Evolutionary conservation across 176 grass and related monocot species (phyloP).

Genomic region (Cymbopogon citratus): DNA sequence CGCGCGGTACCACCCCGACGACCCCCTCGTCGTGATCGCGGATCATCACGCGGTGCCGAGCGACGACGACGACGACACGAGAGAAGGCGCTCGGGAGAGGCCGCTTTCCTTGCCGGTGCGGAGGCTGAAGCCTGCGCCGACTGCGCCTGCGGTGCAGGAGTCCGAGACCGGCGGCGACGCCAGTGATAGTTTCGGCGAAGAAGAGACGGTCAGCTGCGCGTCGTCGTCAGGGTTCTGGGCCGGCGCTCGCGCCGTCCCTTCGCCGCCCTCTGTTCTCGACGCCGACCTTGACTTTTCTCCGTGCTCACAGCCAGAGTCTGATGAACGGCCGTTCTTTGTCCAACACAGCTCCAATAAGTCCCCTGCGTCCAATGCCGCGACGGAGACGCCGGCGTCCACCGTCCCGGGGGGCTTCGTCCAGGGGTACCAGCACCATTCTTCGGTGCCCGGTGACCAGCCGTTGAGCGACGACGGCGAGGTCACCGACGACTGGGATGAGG

Average conservation of each 20-base stretch:
- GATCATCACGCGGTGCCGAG: slow-evolving; percentile 18
- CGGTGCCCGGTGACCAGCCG: neutral
- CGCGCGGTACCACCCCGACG: slow-evolving; percentile 46
- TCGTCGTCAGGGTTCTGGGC: slow-evolving; percentile 27
- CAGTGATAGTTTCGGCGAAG: slow-evolving; percentile 11
- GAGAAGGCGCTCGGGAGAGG: slow-evolving; percentile 18
- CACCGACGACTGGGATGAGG: slow-evolving; percentile 38
- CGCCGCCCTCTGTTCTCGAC: slow-evolving; percentile 46
- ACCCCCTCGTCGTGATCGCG: slow-evolving; percentile 49
- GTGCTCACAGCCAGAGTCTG: neutral
- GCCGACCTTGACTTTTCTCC: neutral
- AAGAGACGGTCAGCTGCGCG: slow-evolving; percentile 36
- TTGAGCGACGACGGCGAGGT: slow-evolving; percentile 21
- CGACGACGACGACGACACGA: slow-evolving; percentile 15
- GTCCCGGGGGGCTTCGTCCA: neutral
- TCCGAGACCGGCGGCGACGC: neutral
- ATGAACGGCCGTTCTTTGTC: neutral
- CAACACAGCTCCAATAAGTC: neutral
- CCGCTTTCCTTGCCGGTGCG: slow-evolving; percentile 60
- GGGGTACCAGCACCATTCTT: neutral
- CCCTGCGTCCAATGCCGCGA: neutral
- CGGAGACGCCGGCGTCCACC: neutral
- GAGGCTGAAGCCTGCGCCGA: slow-evolving; percentile 32
- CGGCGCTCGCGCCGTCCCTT: slow-evolving; percentile 2
- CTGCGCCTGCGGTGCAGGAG: neutral